phyloP scores from a whole-genome alignment of 768 basidiomycete genomes.

The Serendipita sp. region DNA sequence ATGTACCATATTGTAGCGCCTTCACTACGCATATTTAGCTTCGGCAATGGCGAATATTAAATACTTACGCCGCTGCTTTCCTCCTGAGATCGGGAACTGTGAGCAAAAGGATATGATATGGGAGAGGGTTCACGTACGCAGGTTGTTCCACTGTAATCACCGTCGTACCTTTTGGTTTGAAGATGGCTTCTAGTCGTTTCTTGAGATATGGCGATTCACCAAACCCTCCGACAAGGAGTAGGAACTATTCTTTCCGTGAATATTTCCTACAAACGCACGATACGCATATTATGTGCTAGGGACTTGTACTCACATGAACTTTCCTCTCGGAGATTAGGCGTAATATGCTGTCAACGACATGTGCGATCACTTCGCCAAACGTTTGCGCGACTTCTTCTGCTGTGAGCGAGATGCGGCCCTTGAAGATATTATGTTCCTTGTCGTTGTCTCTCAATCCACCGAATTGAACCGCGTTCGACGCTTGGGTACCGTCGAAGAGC shows the following conservation, averaged over 20 bases:
- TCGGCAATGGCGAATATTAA: background rate
- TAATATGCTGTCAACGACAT: background rate
- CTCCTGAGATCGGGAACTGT: background rate
- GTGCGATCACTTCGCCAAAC: background rate
- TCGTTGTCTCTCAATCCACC: background rate
- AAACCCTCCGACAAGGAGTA: background rate
- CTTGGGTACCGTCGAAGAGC: background rate
- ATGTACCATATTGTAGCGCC: constrained; percentile 4
- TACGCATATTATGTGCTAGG: background rate
- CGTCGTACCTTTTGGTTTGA: background rate
- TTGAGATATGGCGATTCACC: background rate
- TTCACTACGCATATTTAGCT: background rate
- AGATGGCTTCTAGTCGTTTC: background rate
- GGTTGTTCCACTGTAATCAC: background rate
- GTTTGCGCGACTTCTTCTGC: background rate
- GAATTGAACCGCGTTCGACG: background rate
- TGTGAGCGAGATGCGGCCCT: background rate
- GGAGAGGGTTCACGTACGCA: background rate
- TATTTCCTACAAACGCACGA: background rate
- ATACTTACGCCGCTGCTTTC: background rate
- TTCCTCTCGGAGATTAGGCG: background rate
- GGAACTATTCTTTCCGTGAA: background rate
- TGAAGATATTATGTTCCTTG: background rate
- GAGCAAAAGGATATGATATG: too few relatives aligned
- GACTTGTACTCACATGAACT: background rate